Conservation (phyloP, 257 asterid genomes). For the Nicotiana attenuata region DNA sequence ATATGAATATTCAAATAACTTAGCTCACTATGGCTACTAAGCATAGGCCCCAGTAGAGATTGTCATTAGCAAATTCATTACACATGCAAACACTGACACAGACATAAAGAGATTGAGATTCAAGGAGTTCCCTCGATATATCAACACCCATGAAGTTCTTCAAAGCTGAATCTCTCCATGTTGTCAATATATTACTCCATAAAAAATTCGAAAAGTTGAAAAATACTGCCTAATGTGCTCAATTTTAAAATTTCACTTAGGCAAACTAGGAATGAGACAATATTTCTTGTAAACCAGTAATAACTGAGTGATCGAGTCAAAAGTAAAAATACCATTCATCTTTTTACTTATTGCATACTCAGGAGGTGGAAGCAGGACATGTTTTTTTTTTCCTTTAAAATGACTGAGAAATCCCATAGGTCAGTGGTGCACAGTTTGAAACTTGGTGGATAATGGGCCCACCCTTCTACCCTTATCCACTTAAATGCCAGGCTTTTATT, state of each 20-base stretch:
- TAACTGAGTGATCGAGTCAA: background rate
- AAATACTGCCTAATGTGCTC: background rate
- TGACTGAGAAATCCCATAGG: background rate
- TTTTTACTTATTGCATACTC: background rate
- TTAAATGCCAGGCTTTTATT: background rate
- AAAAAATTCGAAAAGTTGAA: background rate
- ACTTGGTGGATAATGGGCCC: background rate
- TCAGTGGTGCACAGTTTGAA: background rate
- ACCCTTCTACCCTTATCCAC: background rate
- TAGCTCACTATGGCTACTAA: background rate
- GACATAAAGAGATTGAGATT: background rate
- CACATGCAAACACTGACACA: background rate
- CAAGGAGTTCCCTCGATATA: background rate
- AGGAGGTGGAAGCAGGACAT: background rate
- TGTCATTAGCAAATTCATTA: background rate
- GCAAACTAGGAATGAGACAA: background rate
- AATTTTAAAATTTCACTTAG: background rate
- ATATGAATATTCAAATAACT: background rate
- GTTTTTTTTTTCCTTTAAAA: background rate
- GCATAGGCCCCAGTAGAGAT: background rate
- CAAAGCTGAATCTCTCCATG: slow-evolving; percentile 4
- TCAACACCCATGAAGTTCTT: background rate
- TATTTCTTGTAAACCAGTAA: background rate
- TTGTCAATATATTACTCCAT: background rate
- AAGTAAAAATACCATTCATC: background rate